Evolutionary conservation across 345 rosid genomes (phyloP).

Genomic region (Rubroshorea leprosula): DNA sequence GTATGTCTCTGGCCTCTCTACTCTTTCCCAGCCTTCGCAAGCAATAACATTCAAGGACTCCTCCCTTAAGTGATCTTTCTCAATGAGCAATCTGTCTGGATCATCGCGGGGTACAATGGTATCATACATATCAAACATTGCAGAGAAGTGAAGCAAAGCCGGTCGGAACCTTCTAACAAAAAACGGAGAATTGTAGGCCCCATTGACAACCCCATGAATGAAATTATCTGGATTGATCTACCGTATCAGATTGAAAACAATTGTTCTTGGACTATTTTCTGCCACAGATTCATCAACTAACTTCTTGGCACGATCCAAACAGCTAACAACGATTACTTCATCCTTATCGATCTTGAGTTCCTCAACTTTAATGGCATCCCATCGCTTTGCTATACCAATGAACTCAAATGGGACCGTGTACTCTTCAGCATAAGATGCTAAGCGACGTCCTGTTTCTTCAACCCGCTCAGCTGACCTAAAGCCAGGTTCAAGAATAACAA

Average conservation of each 20-base stretch:
- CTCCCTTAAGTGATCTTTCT: slow-evolving; percentile 61
- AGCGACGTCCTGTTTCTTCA: slow-evolving; percentile 72
- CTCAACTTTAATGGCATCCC: slow-evolving; percentile 59
- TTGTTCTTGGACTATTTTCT: slow-evolving; percentile 50
- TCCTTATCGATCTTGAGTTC: not conserved
- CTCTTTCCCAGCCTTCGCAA: slow-evolving; percentile 60
- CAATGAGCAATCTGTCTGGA: slow-evolving; percentile 55
- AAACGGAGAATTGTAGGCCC: slow-evolving; percentile 74
- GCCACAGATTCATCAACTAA: slow-evolving; percentile 64
- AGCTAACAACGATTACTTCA: slow-evolving; percentile 39
- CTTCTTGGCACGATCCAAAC: slow-evolving; percentile 55
- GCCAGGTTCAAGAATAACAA: slow-evolving; percentile 83
- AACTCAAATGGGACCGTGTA: slow-evolving; percentile 74
- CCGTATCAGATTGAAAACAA: slow-evolving; percentile 48
- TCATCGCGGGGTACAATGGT: slow-evolving; percentile 68
- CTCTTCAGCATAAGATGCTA: slow-evolving; percentile 64
- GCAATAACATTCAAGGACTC: slow-evolving; percentile 76
- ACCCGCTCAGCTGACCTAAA: slow-evolving; percentile 78
- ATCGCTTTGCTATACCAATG: slow-evolving; percentile 62
- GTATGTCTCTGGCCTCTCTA: slow-evolving; percentile 38
- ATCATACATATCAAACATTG: slow-evolving; percentile 74
- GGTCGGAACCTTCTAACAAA: slow-evolving; percentile 40
- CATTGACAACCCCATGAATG: slow-evolving; percentile 50
- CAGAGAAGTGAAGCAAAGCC: slow-evolving; percentile 56
- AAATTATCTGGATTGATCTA: slow-evolving; percentile 59